phyloP scores from a whole-genome alignment of 371 early-diverging fungal genomes.

The Syncephalastrum sp. region DNA sequence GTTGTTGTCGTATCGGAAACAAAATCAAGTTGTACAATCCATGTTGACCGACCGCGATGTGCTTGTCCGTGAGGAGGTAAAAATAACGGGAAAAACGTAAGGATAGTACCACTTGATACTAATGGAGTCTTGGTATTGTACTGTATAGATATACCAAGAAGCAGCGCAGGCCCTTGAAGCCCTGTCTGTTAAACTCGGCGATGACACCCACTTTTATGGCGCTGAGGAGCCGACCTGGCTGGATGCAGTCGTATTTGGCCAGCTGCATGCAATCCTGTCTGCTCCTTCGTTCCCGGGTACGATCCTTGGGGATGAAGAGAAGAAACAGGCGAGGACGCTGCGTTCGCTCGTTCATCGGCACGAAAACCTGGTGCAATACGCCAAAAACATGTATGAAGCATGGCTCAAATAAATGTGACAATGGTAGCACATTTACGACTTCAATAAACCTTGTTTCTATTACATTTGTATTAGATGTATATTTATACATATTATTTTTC shows the following conservation, averaged over 20 bases:
- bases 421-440: neutral
- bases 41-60: slow-evolving; percentile 42
- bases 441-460: too few species aligned
- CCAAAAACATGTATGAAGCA: slow-evolving; percentile 37
- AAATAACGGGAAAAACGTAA: neutral
- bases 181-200: slow-evolving; percentile 53
- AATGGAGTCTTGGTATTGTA: neutral
- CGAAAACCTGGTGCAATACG: slow-evolving; percentile 55
- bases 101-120: neutral
- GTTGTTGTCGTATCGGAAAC: slow-evolving; percentile 33
- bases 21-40: slow-evolving; percentile 30
- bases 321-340: slow-evolving; percentile 39
- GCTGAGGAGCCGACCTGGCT: slow-evolving; percentile 51
- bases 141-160: slow-evolving; percentile 55
- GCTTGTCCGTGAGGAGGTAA: slow-evolving; percentile 51
- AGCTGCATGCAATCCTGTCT: slow-evolving; percentile 55
- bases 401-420: slow-evolving; percentile 19
- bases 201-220: slow-evolving; percentile 50
- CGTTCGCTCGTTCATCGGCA: slow-evolving; percentile 49
- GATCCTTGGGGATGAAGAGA: slow-evolving; percentile 31
- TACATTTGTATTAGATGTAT: neutral
- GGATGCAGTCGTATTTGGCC: slow-evolving; percentile 63
- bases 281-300: slow-evolving; percentile 28
- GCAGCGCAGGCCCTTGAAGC: slow-evolving; percentile 57
- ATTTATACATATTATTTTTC: neutral